Conservation (phyloP, 2,329 filamentous ascomycete genomes). For the Onygenales sp. region DNA sequence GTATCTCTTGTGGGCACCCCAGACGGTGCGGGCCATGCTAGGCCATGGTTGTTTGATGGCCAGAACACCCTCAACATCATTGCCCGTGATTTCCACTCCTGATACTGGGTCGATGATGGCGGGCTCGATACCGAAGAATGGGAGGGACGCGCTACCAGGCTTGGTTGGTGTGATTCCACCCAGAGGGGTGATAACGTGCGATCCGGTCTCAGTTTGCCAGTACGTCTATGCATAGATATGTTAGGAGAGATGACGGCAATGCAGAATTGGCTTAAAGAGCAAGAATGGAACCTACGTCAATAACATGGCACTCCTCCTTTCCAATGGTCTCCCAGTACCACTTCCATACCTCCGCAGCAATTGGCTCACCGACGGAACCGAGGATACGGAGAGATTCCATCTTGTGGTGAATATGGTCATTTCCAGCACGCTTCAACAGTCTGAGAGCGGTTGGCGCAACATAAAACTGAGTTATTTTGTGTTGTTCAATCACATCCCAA, state of each 20-base stretch:
- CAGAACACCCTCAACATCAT: conserved; percentile 93
- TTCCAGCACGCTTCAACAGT: conserved; percentile 86
- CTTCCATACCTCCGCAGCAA: conserved; percentile 97
- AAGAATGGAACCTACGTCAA: conserved; percentile 63
- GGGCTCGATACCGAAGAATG: conserved; percentile 97
- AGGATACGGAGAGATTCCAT: conserved; percentile 86
- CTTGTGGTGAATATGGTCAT: conserved; percentile 79
- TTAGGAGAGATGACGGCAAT: conserved; percentile 4
- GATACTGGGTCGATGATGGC: conserved; percentile 95
- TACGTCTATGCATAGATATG: conserved; percentile 59
- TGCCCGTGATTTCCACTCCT: conserved; percentile 84
- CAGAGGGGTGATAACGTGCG: conserved; percentile 87
- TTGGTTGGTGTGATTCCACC: conserved; percentile 93
- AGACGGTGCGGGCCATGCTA: conserved; percentile 96
- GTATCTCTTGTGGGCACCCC: conserved; percentile 94
- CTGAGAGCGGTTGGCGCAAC: conserved; percentile 91
- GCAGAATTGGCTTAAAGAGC: neutral
- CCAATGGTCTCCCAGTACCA: conserved; percentile 97
- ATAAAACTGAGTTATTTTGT: conserved; percentile 95
- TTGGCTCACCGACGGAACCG: conserved; percentile 93
- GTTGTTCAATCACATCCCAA: conserved; percentile 96
- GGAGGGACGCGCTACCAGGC: conserved; percentile 87
- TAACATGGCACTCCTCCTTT: conserved; percentile 83
- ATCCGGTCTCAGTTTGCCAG: conserved; percentile 99
- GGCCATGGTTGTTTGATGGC: conserved; percentile 98